Evolutionary conservation across 371 early-diverging fungal species (phyloP).

Genomic region (Zopfochytrium polystomum): DNA sequence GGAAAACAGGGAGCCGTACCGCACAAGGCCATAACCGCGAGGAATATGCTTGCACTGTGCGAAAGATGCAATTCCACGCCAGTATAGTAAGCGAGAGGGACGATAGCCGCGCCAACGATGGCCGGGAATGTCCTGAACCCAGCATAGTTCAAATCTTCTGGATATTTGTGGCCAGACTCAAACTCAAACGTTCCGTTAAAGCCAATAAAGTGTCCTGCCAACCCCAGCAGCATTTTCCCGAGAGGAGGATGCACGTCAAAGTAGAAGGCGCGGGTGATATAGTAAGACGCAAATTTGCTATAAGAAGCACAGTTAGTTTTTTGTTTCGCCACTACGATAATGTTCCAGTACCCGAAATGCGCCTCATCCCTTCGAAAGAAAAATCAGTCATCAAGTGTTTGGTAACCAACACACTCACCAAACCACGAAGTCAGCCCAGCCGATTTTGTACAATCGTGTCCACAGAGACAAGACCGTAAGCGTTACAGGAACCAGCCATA

Average conservation of each 20-base stretch:
- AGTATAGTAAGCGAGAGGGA: conserved; percentile 91
- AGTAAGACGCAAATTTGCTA: conserved; percentile 91
- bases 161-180: conserved; percentile 78
- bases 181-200: conserved; percentile 86
- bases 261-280: conserved; percentile 77
- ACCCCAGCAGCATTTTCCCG: conserved; percentile 93
- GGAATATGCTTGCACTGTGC: conserved; percentile 60
- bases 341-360: conserved; percentile 32
- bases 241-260: conserved; percentile 99
- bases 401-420: too few species aligned
- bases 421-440: conserved; percentile 71
- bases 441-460: conserved; percentile 81
- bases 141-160: conserved; percentile 76
- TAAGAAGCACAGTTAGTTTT: too few species aligned
- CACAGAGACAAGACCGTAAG: conserved; percentile 35
- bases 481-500: conserved; percentile 16
- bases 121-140: conserved; percentile 93
- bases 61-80: conserved; percentile 74
- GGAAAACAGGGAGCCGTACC: conserved; percentile 48
- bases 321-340: background rate
- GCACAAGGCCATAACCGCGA: conserved; percentile 78
- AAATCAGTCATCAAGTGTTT: too few species aligned
- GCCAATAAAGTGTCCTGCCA: conserved; percentile 80
- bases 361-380: conserved; percentile 34
- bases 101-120: conserved; percentile 86